These are phyloP conservation scores for Sherardia arvensis DNA, from an alignment of 257 asterid species.

Conservation along the genomic window DNA sequence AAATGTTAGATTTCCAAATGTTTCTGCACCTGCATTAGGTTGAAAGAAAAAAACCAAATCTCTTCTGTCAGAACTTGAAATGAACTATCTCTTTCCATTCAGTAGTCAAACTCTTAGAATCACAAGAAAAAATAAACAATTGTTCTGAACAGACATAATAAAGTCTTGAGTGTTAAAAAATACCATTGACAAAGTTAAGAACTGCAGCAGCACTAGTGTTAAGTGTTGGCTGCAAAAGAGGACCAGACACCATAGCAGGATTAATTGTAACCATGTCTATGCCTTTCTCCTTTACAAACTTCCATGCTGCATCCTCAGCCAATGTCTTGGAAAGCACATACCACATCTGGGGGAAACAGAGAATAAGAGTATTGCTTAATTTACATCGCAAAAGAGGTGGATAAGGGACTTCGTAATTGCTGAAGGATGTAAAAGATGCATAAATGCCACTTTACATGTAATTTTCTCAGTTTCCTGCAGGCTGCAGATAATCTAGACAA, in stretches of 20 bases:
- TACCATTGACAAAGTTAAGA: slow-evolving; percentile 59
- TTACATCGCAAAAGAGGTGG: not conserved
- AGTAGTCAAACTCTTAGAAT: not conserved
- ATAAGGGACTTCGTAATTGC: not conserved
- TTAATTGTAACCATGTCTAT: slow-evolving; percentile 60
- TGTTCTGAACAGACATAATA: not conserved
- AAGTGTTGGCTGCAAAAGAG: slow-evolving; percentile 67
- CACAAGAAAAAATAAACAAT: not conserved
- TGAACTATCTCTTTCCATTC: not conserved
- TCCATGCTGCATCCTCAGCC: slow-evolving; percentile 88
- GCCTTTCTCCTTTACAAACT: slow-evolving; percentile 62
- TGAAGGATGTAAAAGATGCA: not conserved
- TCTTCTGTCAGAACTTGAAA: not conserved
- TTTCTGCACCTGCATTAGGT: slow-evolving; percentile 44
- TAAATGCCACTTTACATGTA: not conserved
- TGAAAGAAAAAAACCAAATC: not conserved
- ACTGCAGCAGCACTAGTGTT: slow-evolving; percentile 62
- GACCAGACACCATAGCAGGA: slow-evolving; percentile 77
- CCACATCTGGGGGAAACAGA: slow-evolving; percentile 39
- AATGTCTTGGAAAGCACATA: slow-evolving; percentile 68
- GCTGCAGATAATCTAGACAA: not conserved
- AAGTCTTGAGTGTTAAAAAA: not conserved
- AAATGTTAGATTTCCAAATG: slow-evolving; percentile 23
- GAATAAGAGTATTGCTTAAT: not conserved
- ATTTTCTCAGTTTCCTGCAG: not conserved